Conservation (phyloP, 768 basidiomycete genomes). For the Steccherinum ochraceum region DNA sequence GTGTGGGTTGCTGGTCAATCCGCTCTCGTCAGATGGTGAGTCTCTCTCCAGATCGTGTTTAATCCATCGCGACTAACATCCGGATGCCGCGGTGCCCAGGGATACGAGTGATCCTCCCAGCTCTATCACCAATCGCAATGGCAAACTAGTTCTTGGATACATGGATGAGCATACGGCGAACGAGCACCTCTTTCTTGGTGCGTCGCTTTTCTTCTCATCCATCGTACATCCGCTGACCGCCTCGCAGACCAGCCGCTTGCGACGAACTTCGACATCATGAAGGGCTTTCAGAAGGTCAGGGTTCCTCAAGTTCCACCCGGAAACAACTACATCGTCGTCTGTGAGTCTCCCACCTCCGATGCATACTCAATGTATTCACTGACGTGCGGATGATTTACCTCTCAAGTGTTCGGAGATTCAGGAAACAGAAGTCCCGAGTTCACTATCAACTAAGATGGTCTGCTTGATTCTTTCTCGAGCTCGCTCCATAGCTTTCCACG, state of each 20-base stretch:
- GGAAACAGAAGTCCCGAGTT: constrained; percentile 58
- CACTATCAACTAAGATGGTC: constrained; percentile 42
- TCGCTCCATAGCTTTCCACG: too few relatives aligned
- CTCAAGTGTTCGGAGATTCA: constrained; percentile 59
- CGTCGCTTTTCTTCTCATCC: constrained; percentile 11
- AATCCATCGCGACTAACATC: background rate
- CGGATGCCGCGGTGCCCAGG: constrained; percentile 30
- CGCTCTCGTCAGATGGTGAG: constrained; percentile 50
- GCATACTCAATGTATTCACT: background rate
- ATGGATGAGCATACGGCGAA: constrained; percentile 35
- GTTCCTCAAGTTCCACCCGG: constrained; percentile 44
- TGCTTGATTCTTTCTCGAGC: too few relatives aligned
- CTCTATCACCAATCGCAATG: constrained; percentile 34
- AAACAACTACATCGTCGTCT: constrained; percentile 51
- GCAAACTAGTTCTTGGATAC: constrained; percentile 47
- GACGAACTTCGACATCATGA: constrained; percentile 41
- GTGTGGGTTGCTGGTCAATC: constrained; percentile 45
- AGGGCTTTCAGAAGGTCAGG: constrained; percentile 41
- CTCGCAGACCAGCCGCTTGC: constrained; percentile 52
- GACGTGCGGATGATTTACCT: too few relatives aligned
- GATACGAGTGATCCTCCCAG: constrained; percentile 30
- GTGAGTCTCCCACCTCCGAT: constrained; percentile 36
- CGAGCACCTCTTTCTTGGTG: constrained; percentile 50
- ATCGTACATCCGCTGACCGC: background rate
- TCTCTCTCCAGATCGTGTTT: constrained; percentile 11